Percentiles rank a stretch among this genome's conserved stretches.
Conservation (phyloP, 768 basidiomycete species). For the Boletus rex-veris region DNA sequence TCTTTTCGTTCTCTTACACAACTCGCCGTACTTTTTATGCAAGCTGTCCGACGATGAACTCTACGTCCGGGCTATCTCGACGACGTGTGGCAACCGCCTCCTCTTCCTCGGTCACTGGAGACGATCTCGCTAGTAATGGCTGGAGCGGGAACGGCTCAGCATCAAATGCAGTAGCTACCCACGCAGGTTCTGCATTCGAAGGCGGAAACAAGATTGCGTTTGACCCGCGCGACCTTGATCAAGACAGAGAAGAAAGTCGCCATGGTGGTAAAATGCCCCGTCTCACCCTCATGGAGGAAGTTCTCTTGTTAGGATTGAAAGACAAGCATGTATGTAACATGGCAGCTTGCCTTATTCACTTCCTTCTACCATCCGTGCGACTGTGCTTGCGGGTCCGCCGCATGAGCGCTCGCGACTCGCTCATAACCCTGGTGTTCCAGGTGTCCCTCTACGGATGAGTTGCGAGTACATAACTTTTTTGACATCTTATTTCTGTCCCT, state of each 20-base stretch:
- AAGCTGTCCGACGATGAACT: constrained; percentile 40
- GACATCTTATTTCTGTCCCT: constrained; percentile 18
- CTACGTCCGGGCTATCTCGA: constrained; percentile 54
- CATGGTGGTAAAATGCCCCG: constrained; percentile 73
- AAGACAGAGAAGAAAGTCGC: constrained; percentile 59
- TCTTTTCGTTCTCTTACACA: constrained; percentile 4
- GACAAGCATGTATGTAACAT: constrained; percentile 78
- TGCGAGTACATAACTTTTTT: not conserved
- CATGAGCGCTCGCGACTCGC: not conserved
- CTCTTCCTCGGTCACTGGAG: constrained; percentile 35
- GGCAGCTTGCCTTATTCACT: not conserved
- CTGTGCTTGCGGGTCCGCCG: constrained; percentile 17
- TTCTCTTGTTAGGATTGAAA: constrained; percentile 88
- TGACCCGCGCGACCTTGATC: constrained; percentile 87
- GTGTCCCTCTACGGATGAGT: constrained; percentile 1
- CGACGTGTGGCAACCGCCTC: constrained; percentile 50
- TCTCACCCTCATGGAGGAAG: constrained; percentile 96
- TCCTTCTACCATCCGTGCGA: constrained; percentile 6
- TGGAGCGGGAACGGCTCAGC: constrained; percentile 30
- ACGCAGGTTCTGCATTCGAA: constrained; percentile 81
- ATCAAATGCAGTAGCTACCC: constrained; percentile 38
- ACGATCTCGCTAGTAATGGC: constrained; percentile 35
- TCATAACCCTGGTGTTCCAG: not conserved
- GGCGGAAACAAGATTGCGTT: constrained; percentile 88
- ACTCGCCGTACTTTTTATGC: constrained; percentile 16